Conservation (phyloP, 2,329 filamentous ascomycete species). For the Claviceps purpurea region DNA sequence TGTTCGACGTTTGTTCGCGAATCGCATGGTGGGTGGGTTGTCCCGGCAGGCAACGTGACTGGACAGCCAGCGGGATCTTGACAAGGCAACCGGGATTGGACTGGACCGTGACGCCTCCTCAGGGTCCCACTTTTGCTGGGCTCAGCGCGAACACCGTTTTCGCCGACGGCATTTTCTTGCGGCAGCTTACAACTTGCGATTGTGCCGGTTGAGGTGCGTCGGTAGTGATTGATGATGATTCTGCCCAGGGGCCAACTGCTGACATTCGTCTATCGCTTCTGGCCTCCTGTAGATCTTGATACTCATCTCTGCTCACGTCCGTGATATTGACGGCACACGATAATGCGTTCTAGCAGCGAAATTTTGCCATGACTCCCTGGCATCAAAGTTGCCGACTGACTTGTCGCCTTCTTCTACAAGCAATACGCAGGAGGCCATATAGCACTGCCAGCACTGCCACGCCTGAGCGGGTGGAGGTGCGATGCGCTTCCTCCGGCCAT, state of each 20-base stretch:
- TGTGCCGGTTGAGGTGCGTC: neutral
- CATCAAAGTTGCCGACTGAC: neutral
- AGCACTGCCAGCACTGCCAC: conserved; percentile 9
- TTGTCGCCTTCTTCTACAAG: neutral
- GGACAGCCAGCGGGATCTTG: neutral
- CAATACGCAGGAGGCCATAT: conserved; percentile 1
- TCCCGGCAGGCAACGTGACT: neutral
- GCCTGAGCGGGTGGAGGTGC: conserved; percentile 29
- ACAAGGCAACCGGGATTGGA: too few relatives aligned
- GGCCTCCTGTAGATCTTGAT: neutral
- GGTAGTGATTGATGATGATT: neutral
- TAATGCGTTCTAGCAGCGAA: neutral
- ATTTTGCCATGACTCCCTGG: neutral
- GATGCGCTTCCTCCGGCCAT: conserved; percentile 34
- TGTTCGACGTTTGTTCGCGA: too few relatives aligned
- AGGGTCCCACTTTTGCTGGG: too few relatives aligned
- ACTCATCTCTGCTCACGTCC: neutral
- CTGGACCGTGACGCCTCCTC: too few relatives aligned
- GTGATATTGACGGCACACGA: neutral
- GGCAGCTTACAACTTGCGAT: too few relatives aligned
- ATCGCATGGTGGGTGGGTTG: neutral
- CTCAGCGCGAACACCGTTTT: too few relatives aligned
- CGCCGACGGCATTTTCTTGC: too few relatives aligned
- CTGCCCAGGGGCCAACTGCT: neutral
- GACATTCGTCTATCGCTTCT: neutral